Base-by-base conservation (phyloP, 345 rosid species). In the Ceriops zippeliana region DNA sequence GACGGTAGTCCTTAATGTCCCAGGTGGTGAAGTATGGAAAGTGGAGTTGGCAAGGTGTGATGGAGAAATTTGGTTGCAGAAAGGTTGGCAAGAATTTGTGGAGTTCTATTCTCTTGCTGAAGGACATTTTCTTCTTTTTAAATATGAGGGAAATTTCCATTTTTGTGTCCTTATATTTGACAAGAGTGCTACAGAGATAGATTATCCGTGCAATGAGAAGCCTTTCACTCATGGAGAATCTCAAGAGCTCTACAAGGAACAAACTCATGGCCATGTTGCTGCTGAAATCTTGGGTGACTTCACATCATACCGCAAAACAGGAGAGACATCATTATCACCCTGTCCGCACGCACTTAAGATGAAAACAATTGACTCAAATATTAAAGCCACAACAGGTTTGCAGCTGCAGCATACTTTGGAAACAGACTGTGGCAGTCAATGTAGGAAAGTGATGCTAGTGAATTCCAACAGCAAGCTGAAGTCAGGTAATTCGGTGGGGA, bases 71-170 rank as follows among this genome's bases (percentile, higher is more conserved):
- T 72, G 78, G 80, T 34, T 77, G 27, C 27, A 34, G 22, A 57
- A 75, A 7, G 80, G 80, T 1, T 77, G 78, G 86, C 53, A 31
- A 51, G 70, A 80, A 15, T 80, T 79, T 52, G 64, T 66, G 3
- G 26, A 73, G 16, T 57, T 58, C 47, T 75, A 75, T 61, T 74
- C 79, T 6, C 17, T 79, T 15, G n/a, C 60, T 2, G 19, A 35
- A 9, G 73, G 81, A 1, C 38, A 69, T 38, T 56, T 79, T 0
- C 24, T 82, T 22, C 69, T 72, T 61, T 83, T 80, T 51, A 13
- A 69, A 62, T 72, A 74, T 22, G 53, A 75, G 57, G 80, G 71
- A 53, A 60, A 60, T 52, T 28, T 62, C 22, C 16, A 7, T 51
- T 83, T 83, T 38, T 51, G 21, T 17, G 80, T 77, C 9, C 6